These are phyloP conservation scores for Apiotrichum sp. DNA, from an alignment of 1,284 basidiomycete genomes.

Conservation along the genomic window DNA sequence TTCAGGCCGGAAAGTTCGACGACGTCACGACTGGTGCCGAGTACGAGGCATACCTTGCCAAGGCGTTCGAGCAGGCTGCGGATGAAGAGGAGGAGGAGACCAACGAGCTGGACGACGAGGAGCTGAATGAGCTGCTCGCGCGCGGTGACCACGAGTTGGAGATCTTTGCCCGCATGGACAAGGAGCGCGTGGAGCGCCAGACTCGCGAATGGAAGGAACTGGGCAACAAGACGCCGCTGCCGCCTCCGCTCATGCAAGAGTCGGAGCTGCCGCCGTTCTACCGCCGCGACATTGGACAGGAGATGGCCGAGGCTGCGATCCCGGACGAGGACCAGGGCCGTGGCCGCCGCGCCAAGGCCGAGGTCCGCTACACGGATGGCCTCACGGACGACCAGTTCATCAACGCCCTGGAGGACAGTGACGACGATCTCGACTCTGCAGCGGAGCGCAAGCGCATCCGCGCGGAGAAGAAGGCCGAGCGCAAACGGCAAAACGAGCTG, in stretches of 20 bases:
- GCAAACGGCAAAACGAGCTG: constrained; percentile 37
- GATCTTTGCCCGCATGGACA: constrained; percentile 80
- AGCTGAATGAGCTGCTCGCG: constrained; percentile 89
- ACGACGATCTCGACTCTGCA: constrained; percentile 63
- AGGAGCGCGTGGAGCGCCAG: constrained; percentile 68
- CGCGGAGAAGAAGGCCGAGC: constrained; percentile 31
- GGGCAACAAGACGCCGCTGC: constrained; percentile 73
- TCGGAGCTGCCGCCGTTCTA: constrained; percentile 92
- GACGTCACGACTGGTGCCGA: constrained; percentile 98
- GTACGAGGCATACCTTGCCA: constrained; percentile 90
- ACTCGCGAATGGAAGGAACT: constrained; percentile 64
- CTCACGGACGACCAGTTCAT: constrained; percentile 91
- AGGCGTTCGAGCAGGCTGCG: constrained; percentile 50
- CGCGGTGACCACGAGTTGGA: constrained; percentile 73
- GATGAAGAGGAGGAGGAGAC: constrained; percentile 89
- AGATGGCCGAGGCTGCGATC: constrained; percentile 44
- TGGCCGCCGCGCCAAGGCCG: constrained; percentile 72
- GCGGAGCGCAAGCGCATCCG: constrained; percentile 35
- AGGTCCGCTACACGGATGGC: constrained; percentile 91
- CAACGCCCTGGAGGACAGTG: constrained; percentile 76
- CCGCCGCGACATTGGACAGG: constrained; percentile 54
- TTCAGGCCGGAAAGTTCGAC: constrained; percentile 98
- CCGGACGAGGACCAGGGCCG: constrained; percentile 67
- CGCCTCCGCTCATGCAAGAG: constrained; percentile 72
- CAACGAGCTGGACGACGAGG: constrained; percentile 94